Conservation (phyloP, 192 early-diverging fungal genomes). For the Rhizophagus sp. region DNA sequence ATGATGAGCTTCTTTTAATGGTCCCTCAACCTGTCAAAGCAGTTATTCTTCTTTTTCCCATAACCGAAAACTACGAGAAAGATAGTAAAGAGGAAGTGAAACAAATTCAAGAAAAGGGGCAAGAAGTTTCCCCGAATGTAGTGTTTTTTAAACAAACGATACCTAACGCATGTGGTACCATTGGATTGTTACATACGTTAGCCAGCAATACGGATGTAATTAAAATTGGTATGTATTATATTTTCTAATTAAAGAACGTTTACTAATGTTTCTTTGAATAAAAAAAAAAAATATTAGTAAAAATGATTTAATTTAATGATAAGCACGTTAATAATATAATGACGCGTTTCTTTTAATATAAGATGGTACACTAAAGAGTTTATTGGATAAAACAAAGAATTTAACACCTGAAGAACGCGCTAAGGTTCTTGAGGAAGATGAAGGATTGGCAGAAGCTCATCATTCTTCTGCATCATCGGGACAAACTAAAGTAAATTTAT, state of each 20-base stretch:
- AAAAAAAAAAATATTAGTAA: neutral
- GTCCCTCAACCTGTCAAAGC: conserved; percentile 83
- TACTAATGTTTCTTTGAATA: neutral
- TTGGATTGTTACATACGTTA: conserved; percentile 88
- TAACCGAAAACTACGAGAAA: conserved; percentile 60
- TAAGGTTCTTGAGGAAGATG: conserved; percentile 63
- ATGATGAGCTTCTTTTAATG: conserved; percentile 78
- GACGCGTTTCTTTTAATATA: conserved; percentile 33
- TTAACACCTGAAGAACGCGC: conserved; percentile 76
- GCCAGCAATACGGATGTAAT: conserved; percentile 67
- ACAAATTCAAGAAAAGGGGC: conserved; percentile 47
- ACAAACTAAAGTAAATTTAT: conserved; percentile 57
- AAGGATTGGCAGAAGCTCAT: conserved; percentile 58
- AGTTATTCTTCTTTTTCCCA: conserved; percentile 86
- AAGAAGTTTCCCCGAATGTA: conserved; percentile 56
- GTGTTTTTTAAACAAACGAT: conserved; percentile 89
- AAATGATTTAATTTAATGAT: neutral
- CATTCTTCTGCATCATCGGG: conserved; percentile 53
- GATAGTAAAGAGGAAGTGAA: conserved; percentile 52
- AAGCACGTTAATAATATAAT: neutral
- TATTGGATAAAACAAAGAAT: conserved; percentile 62
- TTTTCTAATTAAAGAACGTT: neutral
- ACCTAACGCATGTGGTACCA: conserved; percentile 92
- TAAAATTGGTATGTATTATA: conserved; percentile 35
- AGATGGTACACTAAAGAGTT: conserved; percentile 61